Base-by-base conservation (phyloP, 2,329 filamentous ascomycete genomes). In the Pseudocercospora vitis region DNA sequence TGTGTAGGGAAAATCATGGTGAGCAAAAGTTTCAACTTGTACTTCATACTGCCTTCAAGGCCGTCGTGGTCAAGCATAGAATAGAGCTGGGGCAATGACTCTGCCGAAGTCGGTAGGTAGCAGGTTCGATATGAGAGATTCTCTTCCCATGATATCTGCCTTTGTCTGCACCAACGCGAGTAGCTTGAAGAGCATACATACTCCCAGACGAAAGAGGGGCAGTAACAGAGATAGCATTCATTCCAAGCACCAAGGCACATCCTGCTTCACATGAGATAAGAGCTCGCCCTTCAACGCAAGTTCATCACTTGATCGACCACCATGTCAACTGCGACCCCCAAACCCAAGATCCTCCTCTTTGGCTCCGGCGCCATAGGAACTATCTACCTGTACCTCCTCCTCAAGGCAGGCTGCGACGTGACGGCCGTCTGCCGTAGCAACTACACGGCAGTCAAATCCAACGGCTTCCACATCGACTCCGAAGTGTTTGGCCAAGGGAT, bases 401-500 rank as follows among this genome's bases (percentile, higher is more conserved):
- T 69, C 11, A 68, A 71, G 62, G 69, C 69, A 44, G 68, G 70
- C 11, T 65, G 67, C 40, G 55, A 63, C 2, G 70, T 74, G n/a
- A 76, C 73, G 16, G 72, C 72, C 2, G 71, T 77, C 37, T 76
- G 74, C 55, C 72, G 75, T 45, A 75, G 73, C 26, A 77, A 76
- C 56, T 76, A 76, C 63, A 59, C 69, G n/a, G 64, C 70, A 11
- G 74, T 69, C 1, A 74, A 69, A 54, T 54, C 65, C 7, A 58
- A 72, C 26, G 75, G 74, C 39, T 74, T 78, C 61, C 61, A 56
- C 19, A 71, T 78, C 51, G 69, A 73, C 52, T 74, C 72, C 3
- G 63, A 64, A 3, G 60, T 70, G 16, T 75, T 72, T 50, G 65
- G 67, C 21, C 51, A 62, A 45, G 68, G 69, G 16, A 66, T 75